Percentiles rank a stretch among this genome's conserved stretches.
Conservation (phyloP, 2,329 filamentous ascomycete species). For the Xylaria sp. region DNA sequence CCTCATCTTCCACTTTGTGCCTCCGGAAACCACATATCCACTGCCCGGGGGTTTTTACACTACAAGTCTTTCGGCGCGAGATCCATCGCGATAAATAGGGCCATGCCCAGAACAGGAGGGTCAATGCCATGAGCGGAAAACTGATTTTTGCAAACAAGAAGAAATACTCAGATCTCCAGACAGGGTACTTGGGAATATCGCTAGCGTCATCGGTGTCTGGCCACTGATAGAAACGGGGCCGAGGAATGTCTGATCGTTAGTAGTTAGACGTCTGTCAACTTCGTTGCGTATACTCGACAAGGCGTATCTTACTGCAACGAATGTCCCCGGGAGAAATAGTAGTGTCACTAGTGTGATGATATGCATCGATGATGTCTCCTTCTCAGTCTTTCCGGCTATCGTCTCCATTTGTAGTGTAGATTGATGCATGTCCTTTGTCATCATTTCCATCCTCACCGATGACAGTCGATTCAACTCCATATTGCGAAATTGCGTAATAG, state of each 20-base stretch:
- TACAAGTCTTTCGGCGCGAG: background rate
- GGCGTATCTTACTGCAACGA: conserved; percentile 21
- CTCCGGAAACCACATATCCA: background rate
- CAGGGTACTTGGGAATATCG: background rate
- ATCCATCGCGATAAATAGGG: background rate
- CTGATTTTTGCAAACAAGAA: conserved; percentile 4
- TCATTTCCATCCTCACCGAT: background rate
- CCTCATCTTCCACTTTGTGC: background rate
- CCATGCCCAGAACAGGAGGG: background rate
- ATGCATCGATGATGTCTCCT: conserved; percentile 16
- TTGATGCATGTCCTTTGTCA: conserved; percentile 14
- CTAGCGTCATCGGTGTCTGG: background rate
- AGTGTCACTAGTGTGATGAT: conserved; percentile 16
- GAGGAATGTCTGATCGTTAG: conserved; percentile 17
- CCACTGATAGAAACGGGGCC: conserved; percentile 20
- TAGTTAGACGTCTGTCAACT: conserved; percentile 4
- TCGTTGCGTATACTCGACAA: background rate
- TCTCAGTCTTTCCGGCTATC: conserved; percentile 3
- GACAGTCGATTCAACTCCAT: conserved; percentile 6
- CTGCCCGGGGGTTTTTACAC: background rate
- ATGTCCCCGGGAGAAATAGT: conserved; percentile 14
- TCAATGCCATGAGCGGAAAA: background rate
- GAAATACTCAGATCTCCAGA: conserved; percentile 3
- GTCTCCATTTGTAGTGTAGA: conserved; percentile 7
- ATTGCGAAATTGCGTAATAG: conserved; percentile 6